Evolutionary conservation across 2,329 filamentous ascomycete genomes (phyloP).

Genomic region (Alternaria arborescens): DNA sequence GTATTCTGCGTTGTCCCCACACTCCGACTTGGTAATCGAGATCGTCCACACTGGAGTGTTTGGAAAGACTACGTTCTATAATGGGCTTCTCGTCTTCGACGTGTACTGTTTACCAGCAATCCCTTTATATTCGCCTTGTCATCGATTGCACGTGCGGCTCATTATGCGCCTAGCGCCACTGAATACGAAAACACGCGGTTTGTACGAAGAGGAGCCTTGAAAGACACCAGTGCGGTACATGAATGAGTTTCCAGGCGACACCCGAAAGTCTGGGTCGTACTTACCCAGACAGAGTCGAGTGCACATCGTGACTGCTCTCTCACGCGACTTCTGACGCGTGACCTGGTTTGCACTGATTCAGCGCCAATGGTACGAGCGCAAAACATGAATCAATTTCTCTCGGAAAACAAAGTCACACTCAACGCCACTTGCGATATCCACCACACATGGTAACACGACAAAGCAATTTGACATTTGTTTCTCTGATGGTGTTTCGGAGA

Average conservation of each 20-base stretch:
- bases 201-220: not conserved
- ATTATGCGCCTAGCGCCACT: not conserved
- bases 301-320: not conserved
- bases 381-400: not conserved
- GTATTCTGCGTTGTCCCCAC: not conserved
- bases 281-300: not conserved
- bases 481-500: not conserved
- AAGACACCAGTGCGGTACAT: not conserved
- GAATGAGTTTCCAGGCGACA: not conserved
- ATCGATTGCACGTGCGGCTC: not conserved
- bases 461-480: not conserved
- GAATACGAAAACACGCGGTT: not conserved
- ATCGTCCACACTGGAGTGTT: not conserved
- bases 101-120: not conserved
- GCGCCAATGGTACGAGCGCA: not conserved
- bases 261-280: not conserved
- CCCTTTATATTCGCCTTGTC: not conserved
- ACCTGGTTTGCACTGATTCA: not conserved
- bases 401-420: not conserved
- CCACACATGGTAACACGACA: not conserved
- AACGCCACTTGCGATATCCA: not conserved
- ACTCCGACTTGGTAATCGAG: not conserved
- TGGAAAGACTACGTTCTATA: not conserved
- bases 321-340: not conserved
- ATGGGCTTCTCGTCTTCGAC: not conserved